Evolutionary conservation across 1,284 basidiomycete genomes (phyloP), one percentile per base, ranked within the genome.

Genomic region (Fomitiporia mediterranea): DNA sequence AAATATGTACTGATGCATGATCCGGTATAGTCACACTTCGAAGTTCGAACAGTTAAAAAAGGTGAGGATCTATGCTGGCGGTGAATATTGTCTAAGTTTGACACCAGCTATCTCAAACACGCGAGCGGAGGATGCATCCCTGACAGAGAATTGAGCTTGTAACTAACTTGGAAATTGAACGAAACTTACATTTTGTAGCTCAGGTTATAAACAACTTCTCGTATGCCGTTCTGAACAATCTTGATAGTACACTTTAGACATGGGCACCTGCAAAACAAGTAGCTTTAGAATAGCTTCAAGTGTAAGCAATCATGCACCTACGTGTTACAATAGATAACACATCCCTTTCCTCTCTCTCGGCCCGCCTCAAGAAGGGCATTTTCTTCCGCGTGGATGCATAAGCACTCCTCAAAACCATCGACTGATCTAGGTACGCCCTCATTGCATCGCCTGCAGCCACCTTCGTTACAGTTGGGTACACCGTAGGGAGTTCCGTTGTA

Each of bases 371-470:
- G 73, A 6, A 99, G 76, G 0, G 96, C 97, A 66, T 99, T 99
- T 73, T 99, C 97, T 70, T 99, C 97, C 0, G 97, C 97, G 68
- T 99, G 97, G 15, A 99, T 74, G 68, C 97, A 99, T 0, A 99
- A 75, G 66, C 96, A 99, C 67, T 94, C 91, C 60, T 86, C 79
- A 4, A 86, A 70, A n/a, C 76, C 75, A 44, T 82, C 77, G 4
- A 47, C 27, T 2, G 80, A 77, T 11, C 77, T 74, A 32, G 71
- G 70, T 1, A 71, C 69, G 2, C 73, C 74, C 3, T 75, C 79
- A 65, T 98, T 96, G 68, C 94, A 97, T 39, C 83, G 78, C 4
- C 73, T 64, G 69, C 94, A 97, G 19, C 94, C 94, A 4, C 94
- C 89, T 69, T 95, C 86, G 64, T 90, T 89, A 67, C 94, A 97